These are phyloP conservation scores for Rutidosis leptorrhynchoides DNA, from an alignment of 129 eudicot genomes.

Conservation along the genomic window DNA sequence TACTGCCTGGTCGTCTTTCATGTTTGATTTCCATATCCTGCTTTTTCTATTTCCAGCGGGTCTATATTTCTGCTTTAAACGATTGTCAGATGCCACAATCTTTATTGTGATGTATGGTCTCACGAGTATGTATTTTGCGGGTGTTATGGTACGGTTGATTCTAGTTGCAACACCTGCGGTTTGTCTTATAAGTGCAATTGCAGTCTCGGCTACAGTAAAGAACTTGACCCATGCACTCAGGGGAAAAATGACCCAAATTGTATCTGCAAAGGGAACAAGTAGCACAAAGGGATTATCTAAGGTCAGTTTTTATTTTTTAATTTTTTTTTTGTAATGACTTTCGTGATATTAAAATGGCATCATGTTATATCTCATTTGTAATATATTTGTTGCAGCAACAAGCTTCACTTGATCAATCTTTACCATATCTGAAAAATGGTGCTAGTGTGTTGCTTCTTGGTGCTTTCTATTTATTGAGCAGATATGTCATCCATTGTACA, in stretches of 20 bases:
- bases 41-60: slow-evolving; percentile 87
- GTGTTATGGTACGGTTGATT: slow-evolving; percentile 97
- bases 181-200: slow-evolving; percentile 94
- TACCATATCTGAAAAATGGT: slow-evolving; percentile 71
- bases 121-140: slow-evolving; percentile 95
- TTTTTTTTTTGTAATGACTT: slow-evolving; percentile 4
- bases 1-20: slow-evolving; percentile 97
- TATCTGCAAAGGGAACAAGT: slow-evolving; percentile 59
- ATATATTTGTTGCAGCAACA: slow-evolving; percentile 38
- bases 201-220: slow-evolving; percentile 89
- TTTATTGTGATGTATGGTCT: slow-evolving; percentile 94
- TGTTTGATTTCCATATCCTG: slow-evolving; percentile 92
- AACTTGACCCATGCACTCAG: slow-evolving; percentile 63
- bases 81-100: slow-evolving; percentile 89
- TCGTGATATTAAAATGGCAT: not conserved
- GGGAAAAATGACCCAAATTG: slow-evolving; percentile 45
- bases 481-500: slow-evolving; percentile 84
- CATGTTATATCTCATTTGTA: not conserved
- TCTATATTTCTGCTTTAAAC: slow-evolving; percentile 88
- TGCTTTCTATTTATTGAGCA: slow-evolving; percentile 78
- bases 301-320: slow-evolving; percentile 40
- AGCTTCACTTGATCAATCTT: slow-evolving; percentile 74
- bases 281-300: slow-evolving; percentile 70
- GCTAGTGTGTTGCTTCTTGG: slow-evolving; percentile 82
- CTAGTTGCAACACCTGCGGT: slow-evolving; percentile 96